Base-by-base conservation (phyloP, 192 early-diverging fungal species). In the Jimgerdemannia flammicorona region DNA sequence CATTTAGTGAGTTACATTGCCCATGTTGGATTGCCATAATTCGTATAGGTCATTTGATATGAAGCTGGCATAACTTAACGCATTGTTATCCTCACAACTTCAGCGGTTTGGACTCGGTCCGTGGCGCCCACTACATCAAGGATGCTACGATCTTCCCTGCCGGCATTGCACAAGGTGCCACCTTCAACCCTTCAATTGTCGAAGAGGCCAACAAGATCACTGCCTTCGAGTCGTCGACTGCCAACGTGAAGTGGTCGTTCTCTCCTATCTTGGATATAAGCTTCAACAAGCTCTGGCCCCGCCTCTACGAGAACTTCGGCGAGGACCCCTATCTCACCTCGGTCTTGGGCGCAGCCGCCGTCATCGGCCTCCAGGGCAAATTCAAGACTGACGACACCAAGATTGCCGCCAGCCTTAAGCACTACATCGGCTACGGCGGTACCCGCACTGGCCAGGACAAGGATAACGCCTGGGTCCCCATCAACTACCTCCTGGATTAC, bases 101-200 rank as follows among this genome's bases (percentile, higher is more conserved):
- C 65, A 90, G 88, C 79, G 88, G 88, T 3, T 75, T 89, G 20
- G 88, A 91, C 72, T 87, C 87, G 8, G 89, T 91, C 7, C 87
- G 87, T 59, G 90, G 90, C 17, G 90, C 90, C 11, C 88, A 91
- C 81, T 91, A 89, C 70, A 84, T 91, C 64, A 85, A 87, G 74
- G 86, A 86, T 42, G 67, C 67, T 9, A 68, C 67, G 9, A 68
- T 68, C 19, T 68, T 68, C 67, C 67, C 67, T 18, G 6, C 19
- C 19, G 67, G 29, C 9, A 0, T 68, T 68, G 8, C 80, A 43
- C 77, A 86, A 8, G 89, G 88, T 3, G 90, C 90, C 4, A 87
- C 89, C 0, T 91, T 90, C 66, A 84, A 89, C 66, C 86, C 87
- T 1, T 72, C 79, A 20, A 69, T 79, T 29, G 90, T 88, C 4